Base-by-base conservation (phyloP, 768 basidiomycete species). In the Leccinellum luteum region DNA sequence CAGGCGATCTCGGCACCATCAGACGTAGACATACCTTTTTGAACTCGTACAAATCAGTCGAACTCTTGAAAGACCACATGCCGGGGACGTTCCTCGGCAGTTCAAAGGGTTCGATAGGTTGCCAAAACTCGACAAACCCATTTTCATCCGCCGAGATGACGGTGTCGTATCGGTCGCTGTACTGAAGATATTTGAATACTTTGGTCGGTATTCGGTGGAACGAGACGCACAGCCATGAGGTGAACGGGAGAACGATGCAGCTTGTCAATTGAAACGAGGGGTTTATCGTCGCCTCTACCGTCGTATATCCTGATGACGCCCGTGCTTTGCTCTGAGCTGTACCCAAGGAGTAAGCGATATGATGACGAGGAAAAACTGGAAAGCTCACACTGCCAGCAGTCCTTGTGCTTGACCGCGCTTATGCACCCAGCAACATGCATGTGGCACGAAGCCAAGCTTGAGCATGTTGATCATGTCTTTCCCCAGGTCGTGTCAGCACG, bases 391-490 rank as follows among this genome's bases (percentile, higher is more conserved):
- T 48, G 97, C 97, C 13, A 99, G 78, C 13, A 99, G 70, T 17
- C 88, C 87, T 68, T 92, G 89, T 0, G 90, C 93, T 65, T 95
- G 87, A 48, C 93, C 94, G 21, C 89, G 83, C 58, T 79, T 80
- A 72, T 99, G 97, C 6, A 98, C 89, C 96, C 96, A 99, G 69
- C 93, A 95, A 67, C 93, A 96, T 12, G 92, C 80, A 60, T 87
- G 87, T 10, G 97, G 97, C 19, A 78, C 82, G 69, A 85, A 98
- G 2, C 84, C 89, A 51, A 99, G 79, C 69, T 93, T 92, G 60
- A 99, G 83, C 73, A 98, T 97, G 72, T 97, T 98, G 67, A 98
- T 98, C 96, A 98, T 98, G 72, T 99, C 96, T 98, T 38, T 53
- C 50, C 41, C 51, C 52, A 4, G 4, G 49, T 17, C 35, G 32